Conservation (phyloP, 208 protist genomes). For the Novymonas esmeraldas region DNA sequence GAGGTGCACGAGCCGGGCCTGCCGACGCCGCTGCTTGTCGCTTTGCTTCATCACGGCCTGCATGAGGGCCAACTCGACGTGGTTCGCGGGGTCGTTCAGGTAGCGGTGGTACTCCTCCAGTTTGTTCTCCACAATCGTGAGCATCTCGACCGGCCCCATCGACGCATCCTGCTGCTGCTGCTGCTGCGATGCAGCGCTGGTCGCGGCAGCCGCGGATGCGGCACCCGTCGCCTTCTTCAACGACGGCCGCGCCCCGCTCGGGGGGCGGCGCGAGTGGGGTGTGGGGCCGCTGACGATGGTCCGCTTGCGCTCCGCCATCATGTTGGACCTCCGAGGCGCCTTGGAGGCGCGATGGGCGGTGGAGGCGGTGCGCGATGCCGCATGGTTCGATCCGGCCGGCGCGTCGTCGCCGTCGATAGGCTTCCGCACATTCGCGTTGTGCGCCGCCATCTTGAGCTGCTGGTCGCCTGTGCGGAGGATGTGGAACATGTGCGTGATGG, state of each 20-base stretch:
- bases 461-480: conserved; percentile 55
- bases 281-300: not conserved
- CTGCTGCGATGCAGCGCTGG: conserved; percentile 8
- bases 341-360: not conserved
- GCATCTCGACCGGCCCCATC: conserved; percentile 91
- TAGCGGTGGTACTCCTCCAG: conserved; percentile 89
- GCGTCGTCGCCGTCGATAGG: not conserved
- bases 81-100: conserved; percentile 65
- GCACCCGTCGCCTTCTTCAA: conserved; percentile 5
- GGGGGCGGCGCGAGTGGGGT: not conserved
- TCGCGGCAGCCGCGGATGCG: not conserved
- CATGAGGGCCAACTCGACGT: conserved; percentile 71
- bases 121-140: conserved; percentile 93
- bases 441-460: conserved; percentile 34
- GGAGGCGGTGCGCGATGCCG: not conserved
- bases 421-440: not conserved
- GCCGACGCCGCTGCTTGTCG: conserved; percentile 83
- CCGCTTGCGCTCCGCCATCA: not conserved
- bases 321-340: not conserved
- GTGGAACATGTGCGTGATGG: conserved; percentile 72
- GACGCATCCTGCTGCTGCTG: conserved; percentile 40
- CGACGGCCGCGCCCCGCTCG: not conserved
- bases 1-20: conserved; percentile 76
- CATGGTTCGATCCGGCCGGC: not conserved
- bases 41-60: conserved; percentile 78